Evolutionary conservation across 768 basidiomycete species (phyloP).

Genomic region (Leccinum sublutescens): DNA sequence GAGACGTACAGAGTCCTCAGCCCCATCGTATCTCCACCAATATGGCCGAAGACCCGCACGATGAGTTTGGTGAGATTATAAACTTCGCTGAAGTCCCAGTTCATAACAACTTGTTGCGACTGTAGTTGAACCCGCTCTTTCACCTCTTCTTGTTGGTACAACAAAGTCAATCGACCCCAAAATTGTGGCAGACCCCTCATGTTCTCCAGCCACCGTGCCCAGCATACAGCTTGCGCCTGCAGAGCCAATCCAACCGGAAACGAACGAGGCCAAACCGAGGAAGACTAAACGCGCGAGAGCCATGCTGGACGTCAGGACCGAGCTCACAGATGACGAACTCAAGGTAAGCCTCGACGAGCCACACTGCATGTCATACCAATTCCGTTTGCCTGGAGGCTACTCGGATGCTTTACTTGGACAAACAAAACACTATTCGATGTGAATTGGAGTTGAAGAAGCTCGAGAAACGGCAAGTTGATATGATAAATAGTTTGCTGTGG

Average conservation of each 20-base stretch:
- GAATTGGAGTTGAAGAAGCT: constrained; percentile 50
- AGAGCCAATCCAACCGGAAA: neutral
- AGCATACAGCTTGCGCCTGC: neutral
- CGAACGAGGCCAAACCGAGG: constrained; percentile 10
- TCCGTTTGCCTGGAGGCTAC: constrained; percentile 42
- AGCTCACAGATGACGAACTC: constrained; percentile 80
- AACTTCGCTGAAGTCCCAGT: neutral
- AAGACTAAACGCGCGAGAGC: constrained; percentile 55
- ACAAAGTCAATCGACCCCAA: constrained; percentile 8
- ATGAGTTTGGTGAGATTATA: constrained; percentile 10
- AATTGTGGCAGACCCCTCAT: neutral
- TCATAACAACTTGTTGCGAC: neutral
- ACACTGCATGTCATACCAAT: neutral
- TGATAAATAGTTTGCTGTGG: constrained; percentile 66
- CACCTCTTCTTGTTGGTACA: constrained; percentile 2
- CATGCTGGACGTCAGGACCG: constrained; percentile 70
- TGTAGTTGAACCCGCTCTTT: constrained; percentile 6
- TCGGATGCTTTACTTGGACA: constrained; percentile 64
- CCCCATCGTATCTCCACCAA: no score
- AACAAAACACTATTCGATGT: constrained; percentile 53
- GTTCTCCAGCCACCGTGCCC: constrained; percentile 4
- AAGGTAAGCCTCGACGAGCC: constrained; percentile 43
- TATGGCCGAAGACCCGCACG: neutral
- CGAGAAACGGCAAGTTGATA: constrained; percentile 52
- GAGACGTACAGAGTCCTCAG: neutral